A percentile compares a stretch with the other conserved stretches of the same genome.
Evolutionary conservation across 768 basidiomycete species (phyloP).

Genomic region (Naganishia randhawae): DNA sequence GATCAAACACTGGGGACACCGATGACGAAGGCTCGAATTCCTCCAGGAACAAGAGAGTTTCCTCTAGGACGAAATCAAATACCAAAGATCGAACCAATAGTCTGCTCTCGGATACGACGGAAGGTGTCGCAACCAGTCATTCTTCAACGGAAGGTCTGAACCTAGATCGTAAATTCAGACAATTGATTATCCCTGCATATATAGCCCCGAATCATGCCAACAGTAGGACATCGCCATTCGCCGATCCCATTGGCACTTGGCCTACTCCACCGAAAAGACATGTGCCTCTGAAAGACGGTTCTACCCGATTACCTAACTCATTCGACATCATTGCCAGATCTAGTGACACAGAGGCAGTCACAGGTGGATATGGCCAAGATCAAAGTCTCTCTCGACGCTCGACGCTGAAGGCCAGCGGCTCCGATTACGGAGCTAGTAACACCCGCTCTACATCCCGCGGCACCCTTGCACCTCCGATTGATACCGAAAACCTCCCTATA

Average conservation of each 20-base stretch:
- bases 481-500: neutral
- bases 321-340: constrained; percentile 12
- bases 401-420: neutral
- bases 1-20: neutral
- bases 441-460: neutral
- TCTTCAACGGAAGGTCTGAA: neutral
- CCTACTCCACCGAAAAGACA: constrained; percentile 3
- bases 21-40: neutral
- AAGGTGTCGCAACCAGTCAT: neutral
- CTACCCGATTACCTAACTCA: neutral
- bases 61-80: neutral
- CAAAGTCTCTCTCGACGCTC: neutral
- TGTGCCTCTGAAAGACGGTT: neutral
- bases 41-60: neutral
- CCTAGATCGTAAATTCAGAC: too few species aligned
- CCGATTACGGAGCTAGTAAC: neutral
- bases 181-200: neutral
- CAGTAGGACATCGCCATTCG: constrained; percentile 7
- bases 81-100: neutral
- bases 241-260: neutral
- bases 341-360: neutral
- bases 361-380: neutral
- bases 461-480: neutral
- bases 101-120: constrained; percentile 1
- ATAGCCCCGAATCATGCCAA: neutral